Conservation (phyloP, 768 basidiomycete species). For the Tulasnella sp. region DNA sequence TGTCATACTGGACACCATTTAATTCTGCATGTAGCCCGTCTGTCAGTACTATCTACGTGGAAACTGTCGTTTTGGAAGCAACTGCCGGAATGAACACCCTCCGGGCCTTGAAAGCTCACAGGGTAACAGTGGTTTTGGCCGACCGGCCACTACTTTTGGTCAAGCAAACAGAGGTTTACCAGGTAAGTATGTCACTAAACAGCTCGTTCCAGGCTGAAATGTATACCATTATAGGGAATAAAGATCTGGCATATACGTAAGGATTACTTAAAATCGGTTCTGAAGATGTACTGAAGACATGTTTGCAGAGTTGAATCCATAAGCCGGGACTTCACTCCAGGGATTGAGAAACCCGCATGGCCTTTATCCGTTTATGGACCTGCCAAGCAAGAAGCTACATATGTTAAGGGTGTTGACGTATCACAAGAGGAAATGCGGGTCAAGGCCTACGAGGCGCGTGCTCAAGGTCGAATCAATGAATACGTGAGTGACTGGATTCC, state of each 20-base stretch:
- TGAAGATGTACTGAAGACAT: too few species aligned
- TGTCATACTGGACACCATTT: too few species aligned
- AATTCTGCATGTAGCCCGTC: neutral
- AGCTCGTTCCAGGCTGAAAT: too few species aligned
- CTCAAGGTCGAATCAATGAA: slow-evolving; percentile 43
- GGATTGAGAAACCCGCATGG: slow-evolving; percentile 62
- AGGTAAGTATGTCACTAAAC: too few species aligned
- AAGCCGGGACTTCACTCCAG: slow-evolving; percentile 44
- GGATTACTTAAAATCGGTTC: too few species aligned
- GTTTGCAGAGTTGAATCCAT: slow-evolving; percentile 48
- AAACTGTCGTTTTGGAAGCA: slow-evolving; percentile 8
- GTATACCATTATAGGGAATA: too few species aligned
- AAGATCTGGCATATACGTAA: neutral
- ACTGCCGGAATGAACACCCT: slow-evolving; percentile 5
- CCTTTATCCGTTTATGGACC: slow-evolving; percentile 68
- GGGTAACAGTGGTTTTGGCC: neutral
- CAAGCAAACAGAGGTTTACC: too few species aligned
- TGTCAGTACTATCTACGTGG: slow-evolving; percentile 16
- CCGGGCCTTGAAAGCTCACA: neutral
- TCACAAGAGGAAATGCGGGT: slow-evolving; percentile 69
- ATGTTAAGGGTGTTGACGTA: slow-evolving; percentile 56
- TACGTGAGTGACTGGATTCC: slow-evolving; percentile 43
- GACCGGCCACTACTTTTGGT: neutral
- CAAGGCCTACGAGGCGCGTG: slow-evolving; percentile 44
- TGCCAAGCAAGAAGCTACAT: slow-evolving; percentile 54